Evolutionary conservation across 306 rosid species (phyloP), one percentile per base, ranked within the genome.

Genomic region (Dryas drummondii): DNA sequence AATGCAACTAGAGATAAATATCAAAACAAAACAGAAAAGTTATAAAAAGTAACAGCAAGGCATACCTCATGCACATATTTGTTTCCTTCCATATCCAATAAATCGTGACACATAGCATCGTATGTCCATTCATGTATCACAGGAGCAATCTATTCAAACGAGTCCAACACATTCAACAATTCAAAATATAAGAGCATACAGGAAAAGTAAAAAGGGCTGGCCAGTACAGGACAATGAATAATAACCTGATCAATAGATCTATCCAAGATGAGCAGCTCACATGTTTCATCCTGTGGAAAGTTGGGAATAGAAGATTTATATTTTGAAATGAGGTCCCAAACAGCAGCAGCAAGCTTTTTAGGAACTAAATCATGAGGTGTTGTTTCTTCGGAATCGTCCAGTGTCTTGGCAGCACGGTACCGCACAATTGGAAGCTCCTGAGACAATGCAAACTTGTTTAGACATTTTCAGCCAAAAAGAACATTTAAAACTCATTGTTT

Each of bases 91-190:
- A 91, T 83, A 70, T 85, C 80, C 82, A 94, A 78, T 82, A 94
- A 80, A 82, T 94, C 98, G 55, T 86, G 97, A 76, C 90, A 84
- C 98, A 94, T 94, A 56, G 98, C 98, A 82, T 94, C 97, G 60
- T 94, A 94, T 66, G 98, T 94, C 98, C 98, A 94, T 78, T 94
- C 98, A 78, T 94, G 98, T 80, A 94, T 91, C 58, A 90, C 81
- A 72, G 98, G 97, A 83, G 98, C 96, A 88, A 94, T 88, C 98
- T 94, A 81, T 46, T 66, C 52, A 73, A 27, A 56, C 26, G 66
- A 68, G 72, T 73, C 76, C 80, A 80, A 27, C 40, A 74, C 66
- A 56, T 65, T 60, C 37, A 55, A 72, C 27, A 77, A 54, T 58
- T 81, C 51, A 63, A 80, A 74, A 57, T 44, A 78, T 17, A 68